Evolutionary conservation across 2,329 filamentous ascomycete genomes (phyloP).

Genomic region (Hawksworthiomyces lignivorus): DNA sequence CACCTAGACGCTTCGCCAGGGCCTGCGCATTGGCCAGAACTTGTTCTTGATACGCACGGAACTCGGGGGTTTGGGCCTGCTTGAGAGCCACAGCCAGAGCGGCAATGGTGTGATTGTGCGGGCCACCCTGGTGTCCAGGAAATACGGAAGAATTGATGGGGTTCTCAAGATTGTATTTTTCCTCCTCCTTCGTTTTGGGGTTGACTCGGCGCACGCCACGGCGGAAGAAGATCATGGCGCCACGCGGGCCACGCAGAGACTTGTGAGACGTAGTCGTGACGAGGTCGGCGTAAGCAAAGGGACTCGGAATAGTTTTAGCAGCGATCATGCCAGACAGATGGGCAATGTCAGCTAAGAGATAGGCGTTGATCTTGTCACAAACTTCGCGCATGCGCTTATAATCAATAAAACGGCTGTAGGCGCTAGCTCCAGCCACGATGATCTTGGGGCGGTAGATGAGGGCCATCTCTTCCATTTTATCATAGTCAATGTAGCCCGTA

Average conservation of each 20-base stretch:
- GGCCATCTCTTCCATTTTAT: conserved; percentile 79
- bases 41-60: conserved; percentile 84
- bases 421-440: conserved; percentile 88
- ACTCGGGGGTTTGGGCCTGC: conserved; percentile 83
- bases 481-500: conserved; percentile 93
- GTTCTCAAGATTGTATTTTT: conserved; percentile 80
- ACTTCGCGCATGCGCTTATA: conserved; percentile 89
- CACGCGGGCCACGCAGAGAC: conserved; percentile 86
- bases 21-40: conserved; percentile 88
- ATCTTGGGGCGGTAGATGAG: conserved; percentile 90
- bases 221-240: conserved; percentile 97
- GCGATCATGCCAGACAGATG: conserved; percentile 94
- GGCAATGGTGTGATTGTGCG: conserved; percentile 98
- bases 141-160: conserved; percentile 97
- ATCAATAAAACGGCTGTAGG: conserved; percentile 93
- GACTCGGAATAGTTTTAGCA: conserved; percentile 81
- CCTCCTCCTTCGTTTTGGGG: conserved; percentile 77
- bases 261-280: conserved; percentile 99
- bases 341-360: conserved; percentile 92
- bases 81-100: conserved; percentile 90
- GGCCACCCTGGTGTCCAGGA: conserved; percentile 94
- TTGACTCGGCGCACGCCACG: conserved; percentile 80
- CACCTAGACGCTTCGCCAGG: conserved; percentile 61
- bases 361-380: conserved; percentile 83
- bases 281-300: conserved; percentile 84